Base-by-base conservation (phyloP, 2,329 filamentous ascomycete genomes). In the Pseudogymnoascus sp. region DNA sequence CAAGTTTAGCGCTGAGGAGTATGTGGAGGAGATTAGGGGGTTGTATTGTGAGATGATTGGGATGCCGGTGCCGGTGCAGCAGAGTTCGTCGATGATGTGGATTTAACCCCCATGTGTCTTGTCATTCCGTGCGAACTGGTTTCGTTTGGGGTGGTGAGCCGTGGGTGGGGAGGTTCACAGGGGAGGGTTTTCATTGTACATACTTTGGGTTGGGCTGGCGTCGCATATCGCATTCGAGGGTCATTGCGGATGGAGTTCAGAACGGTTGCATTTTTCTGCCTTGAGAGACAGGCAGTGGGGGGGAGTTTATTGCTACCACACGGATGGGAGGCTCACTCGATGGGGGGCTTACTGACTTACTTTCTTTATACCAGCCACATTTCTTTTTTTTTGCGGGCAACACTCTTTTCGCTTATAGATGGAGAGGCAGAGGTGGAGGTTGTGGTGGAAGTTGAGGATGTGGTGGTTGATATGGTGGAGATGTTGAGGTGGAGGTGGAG, bases 1-100 rank as follows among this genome's bases (percentile, higher is more conserved):
- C 71, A 89, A 88, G 71, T 90, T 92, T 75, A 83, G 82, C 51
- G 90, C 90, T 8, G 85, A 91, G 61, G 93, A 96, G 71, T 99
- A 99, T 77, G 78, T 96, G 65, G 79, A 80, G 51, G 93, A 96
- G 73, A 89, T 98, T 64, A 83, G 90, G 68, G 84, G 83, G 64
- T 77, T 96, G 4, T 73, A 54, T 7, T 54, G 23, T 4, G 45
- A 41, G 57, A 61, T 36, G 31, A 5, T 61, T 6, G 57, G 45
- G 7, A 13, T 2, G 45, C 25, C 14, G 23, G 3, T 13, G 45
- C 13, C 13, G 43, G 2, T n/a, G 21, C 45, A 48, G 11, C 41
- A 28, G n/a, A 6, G 3, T 6, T 51, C 45, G 13, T 10, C 45
- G 7, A 54, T 54, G 45, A 28, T 54, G 45, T 54, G 45, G 45